A percentile compares a stretch with the other conserved stretches of the same genome.
phyloP scores from a whole-genome alignment of 2,329 filamentous ascomycete species.

The Aureobasidium lini region DNA sequence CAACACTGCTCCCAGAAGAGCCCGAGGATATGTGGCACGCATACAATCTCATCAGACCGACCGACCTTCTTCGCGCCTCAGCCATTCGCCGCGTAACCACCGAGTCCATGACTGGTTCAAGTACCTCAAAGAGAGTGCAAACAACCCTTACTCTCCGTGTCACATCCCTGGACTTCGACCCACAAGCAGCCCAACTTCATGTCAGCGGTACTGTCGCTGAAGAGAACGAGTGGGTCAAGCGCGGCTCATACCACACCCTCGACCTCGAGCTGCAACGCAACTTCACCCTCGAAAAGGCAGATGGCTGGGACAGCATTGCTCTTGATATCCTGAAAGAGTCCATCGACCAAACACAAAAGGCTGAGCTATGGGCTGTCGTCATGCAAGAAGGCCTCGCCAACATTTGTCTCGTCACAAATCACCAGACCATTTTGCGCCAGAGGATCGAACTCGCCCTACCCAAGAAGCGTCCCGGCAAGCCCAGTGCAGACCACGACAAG shows the following conservation, averaged over 20 bases:
- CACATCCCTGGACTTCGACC: constrained; percentile 61
- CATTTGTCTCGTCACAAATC: constrained; percentile 74
- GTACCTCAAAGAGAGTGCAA: constrained; percentile 56
- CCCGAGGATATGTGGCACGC: constrained; percentile 76
- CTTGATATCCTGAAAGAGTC: constrained; percentile 71
- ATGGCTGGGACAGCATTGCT: constrained; percentile 86
- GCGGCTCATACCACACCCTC: constrained; percentile 62
- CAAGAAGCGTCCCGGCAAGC: constrained; percentile 55
- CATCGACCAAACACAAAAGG: constrained; percentile 68
- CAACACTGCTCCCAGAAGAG: constrained; percentile 62
- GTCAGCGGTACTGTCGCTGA: constrained; percentile 58
- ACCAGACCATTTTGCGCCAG: constrained; percentile 68
- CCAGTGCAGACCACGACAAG: constrained; percentile 56
- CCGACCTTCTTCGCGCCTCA: constrained; percentile 57
- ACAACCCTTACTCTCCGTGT: constrained; percentile 58
- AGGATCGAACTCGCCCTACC: constrained; percentile 60
- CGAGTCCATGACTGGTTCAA: constrained; percentile 54
- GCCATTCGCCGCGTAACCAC: constrained; percentile 60
- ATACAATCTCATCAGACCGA: constrained; percentile 63
- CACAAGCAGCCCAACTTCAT: constrained; percentile 60
- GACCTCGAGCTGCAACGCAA: constrained; percentile 82
- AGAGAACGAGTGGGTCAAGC: constrained; percentile 60
- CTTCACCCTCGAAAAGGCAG: constrained; percentile 78
- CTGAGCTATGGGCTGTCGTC: constrained; percentile 80
- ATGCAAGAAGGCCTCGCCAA: constrained; percentile 86